phyloP scores from a whole-genome alignment of 2,329 filamentous ascomycete species.

The Elsinoe perseae region DNA sequence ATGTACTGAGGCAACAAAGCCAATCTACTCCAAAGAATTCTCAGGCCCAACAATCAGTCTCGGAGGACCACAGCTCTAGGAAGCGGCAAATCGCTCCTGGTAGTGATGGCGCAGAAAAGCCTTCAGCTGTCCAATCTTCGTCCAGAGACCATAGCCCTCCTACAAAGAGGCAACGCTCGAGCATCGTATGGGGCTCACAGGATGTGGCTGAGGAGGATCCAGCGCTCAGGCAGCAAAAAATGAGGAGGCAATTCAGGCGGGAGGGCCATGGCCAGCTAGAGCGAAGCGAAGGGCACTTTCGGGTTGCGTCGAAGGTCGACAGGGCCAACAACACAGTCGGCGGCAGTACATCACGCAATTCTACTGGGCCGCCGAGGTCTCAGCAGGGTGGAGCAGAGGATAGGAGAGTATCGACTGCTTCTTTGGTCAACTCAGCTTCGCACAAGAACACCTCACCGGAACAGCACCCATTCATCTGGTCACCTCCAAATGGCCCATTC shows the following conservation, averaged over 20 bases:
- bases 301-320: too few relatives aligned
- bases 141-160: not conserved
- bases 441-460: not conserved
- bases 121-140: not conserved
- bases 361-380: too few relatives aligned
- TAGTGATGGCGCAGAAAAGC: not conserved
- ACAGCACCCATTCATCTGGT: not conserved
- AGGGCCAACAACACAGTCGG: too few relatives aligned
- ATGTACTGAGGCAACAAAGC: not conserved
- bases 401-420: not conserved
- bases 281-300: not conserved
- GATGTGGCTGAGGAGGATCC: conserved; percentile 2
- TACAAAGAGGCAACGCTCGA: not conserved
- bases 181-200: not conserved
- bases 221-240: not conserved
- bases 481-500: not conserved
- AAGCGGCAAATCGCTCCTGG: not conserved
- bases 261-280: not conserved
- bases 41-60: not conserved
- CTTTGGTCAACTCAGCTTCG: not conserved
- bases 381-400: not conserved
- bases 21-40: not conserved
- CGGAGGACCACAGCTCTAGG: not conserved
- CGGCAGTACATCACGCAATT: too few relatives aligned
- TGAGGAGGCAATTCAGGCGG: not conserved